These are phyloP conservation scores for Asclepias syriaca DNA, from an alignment of 257 asterid species.

Conservation along the genomic window DNA sequence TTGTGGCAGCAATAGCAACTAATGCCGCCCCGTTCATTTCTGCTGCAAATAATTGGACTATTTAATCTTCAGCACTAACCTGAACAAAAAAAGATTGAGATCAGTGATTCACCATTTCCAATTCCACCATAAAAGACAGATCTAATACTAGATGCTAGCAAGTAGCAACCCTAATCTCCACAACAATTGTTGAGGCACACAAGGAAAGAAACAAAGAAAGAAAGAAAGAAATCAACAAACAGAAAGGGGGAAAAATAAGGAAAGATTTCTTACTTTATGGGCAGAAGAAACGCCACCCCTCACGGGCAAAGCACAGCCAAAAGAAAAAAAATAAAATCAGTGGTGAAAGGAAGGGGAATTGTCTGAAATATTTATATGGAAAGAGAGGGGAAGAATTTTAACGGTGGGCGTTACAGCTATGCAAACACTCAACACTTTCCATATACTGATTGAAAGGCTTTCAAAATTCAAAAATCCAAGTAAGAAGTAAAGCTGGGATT, in stretches of 20 bases:
- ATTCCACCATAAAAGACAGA: neutral
- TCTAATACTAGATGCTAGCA: neutral
- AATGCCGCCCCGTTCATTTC: constrained; percentile 14
- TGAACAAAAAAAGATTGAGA: neutral
- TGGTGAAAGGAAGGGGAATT: neutral
- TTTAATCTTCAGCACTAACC: constrained; percentile 1
- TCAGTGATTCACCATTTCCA: neutral
- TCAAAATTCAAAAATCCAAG: neutral
- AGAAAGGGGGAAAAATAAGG: neutral
- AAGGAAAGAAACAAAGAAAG: neutral
- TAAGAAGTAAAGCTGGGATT: neutral
- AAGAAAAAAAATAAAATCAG: neutral
- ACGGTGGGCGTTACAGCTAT: neutral
- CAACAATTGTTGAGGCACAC: neutral
- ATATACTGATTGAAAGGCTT: neutral
- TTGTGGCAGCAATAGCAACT: constrained; percentile 13
- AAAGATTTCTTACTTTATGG: neutral
- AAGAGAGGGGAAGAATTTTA: neutral
- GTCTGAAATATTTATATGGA: neutral
- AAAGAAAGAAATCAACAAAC: constrained; percentile 2
- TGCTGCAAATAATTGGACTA: neutral
- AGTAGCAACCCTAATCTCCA: neutral
- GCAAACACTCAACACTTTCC: constrained; percentile 1
- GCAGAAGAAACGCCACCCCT: neutral
- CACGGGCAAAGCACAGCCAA: constrained; percentile 1